Evolutionary conservation across 2,329 filamentous ascomycete species (phyloP).

Genomic region (Pyrenochaeta sp.): DNA sequence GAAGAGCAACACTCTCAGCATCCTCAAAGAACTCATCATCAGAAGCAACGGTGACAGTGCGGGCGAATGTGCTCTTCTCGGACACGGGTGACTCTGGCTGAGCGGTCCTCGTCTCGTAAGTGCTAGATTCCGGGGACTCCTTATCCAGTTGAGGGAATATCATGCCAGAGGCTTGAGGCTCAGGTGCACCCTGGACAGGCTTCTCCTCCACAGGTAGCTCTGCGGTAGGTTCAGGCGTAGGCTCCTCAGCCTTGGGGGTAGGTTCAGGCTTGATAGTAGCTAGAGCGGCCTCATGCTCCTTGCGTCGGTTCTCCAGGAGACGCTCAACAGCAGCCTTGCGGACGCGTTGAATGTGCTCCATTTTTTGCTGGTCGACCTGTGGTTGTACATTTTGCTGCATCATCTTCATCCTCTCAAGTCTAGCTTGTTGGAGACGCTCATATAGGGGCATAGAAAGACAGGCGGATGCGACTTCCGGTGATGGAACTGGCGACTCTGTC

Average conservation of each 20-base stretch:
- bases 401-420: slow-evolving; percentile 32
- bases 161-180: slow-evolving; percentile 67
- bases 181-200: slow-evolving; percentile 20
- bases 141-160: slow-evolving; percentile 97
- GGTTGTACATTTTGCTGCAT: slow-evolving; percentile 26
- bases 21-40: slow-evolving; percentile 66
- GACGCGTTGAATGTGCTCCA: slow-evolving; percentile 42
- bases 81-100: slow-evolving; percentile 34
- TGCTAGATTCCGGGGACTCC: slow-evolving; percentile 84
- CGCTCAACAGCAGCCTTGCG: slow-evolving; percentile 48
- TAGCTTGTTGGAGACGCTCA: slow-evolving; percentile 35
- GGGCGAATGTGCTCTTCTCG: slow-evolving; percentile 40
- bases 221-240: slow-evolving; percentile 27
- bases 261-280: slow-evolving; percentile 36
- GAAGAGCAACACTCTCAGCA: slow-evolving; percentile 64
- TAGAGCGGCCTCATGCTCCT: slow-evolving; percentile 43
- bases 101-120: slow-evolving; percentile 67
- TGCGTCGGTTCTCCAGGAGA: slow-evolving; percentile 40
- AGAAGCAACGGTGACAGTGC: slow-evolving; percentile 48
- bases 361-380: slow-evolving; percentile 35
- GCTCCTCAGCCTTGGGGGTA: slow-evolving; percentile 25
- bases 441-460: slow-evolving; percentile 27
- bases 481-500: background rate
- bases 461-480: slow-evolving; percentile 20
- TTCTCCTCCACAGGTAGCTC: slow-evolving; percentile 49